Conservation (phyloP, 164 flowering plant species). For the Nymphaea thermarum region DNA sequence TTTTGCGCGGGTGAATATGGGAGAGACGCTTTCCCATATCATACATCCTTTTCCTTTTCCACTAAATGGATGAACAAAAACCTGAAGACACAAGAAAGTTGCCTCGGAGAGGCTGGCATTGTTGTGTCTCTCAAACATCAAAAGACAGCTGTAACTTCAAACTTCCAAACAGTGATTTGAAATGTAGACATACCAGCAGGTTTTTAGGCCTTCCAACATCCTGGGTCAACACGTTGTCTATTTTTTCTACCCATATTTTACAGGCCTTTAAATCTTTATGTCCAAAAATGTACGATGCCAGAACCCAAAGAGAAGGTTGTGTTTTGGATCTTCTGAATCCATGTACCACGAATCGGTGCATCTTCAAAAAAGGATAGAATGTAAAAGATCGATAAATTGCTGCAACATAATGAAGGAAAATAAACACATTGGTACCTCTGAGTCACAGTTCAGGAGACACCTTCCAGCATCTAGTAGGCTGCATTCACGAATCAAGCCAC, state of each 20-base stretch:
- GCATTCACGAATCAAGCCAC: conserved; percentile 44
- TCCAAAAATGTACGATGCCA: conserved; percentile 50
- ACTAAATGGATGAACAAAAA: conserved; percentile 80
- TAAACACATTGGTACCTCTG: conserved; percentile 32
- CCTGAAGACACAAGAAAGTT: conserved; percentile 28
- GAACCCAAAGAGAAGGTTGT: conserved; percentile 37
- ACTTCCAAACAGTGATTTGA: not conserved
- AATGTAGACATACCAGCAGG: conserved; percentile 50
- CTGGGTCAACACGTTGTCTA: conserved; percentile 27
- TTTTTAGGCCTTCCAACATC: conserved; percentile 61
- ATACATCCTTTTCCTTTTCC: conserved; percentile 70
- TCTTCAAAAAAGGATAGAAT: conserved; percentile 31
- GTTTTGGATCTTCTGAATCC: conserved; percentile 39
- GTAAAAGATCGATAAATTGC: not conserved
- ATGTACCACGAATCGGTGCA: conserved; percentile 71
- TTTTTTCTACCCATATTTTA: conserved; percentile 50
- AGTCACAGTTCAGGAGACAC: conserved; percentile 18
- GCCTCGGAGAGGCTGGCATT: not conserved
- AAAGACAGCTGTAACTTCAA: not conserved
- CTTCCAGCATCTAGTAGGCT: conserved; percentile 20
- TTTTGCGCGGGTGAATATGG: conserved; percentile 69
- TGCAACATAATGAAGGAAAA: not conserved
- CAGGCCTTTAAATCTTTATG: conserved; percentile 50
- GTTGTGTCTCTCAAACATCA: not conserved
- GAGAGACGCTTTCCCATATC: conserved; percentile 73